Conservation (phyloP, 768 basidiomycete species). For the Termitomyces eurrhizus region DNA sequence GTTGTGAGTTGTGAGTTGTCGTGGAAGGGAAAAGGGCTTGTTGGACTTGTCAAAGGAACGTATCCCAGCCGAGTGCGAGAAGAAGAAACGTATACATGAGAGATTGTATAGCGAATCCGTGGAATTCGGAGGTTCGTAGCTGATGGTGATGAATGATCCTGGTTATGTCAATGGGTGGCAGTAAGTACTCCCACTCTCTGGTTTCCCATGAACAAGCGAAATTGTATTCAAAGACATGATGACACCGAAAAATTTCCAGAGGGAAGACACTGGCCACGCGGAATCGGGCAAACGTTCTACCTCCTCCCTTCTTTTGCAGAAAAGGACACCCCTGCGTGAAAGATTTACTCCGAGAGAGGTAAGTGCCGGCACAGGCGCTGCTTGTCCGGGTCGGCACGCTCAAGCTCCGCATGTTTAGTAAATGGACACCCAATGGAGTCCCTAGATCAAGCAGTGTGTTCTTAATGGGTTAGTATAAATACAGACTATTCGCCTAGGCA, state of each 20-base stretch:
- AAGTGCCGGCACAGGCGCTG: not conserved
- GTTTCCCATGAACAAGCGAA: not conserved
- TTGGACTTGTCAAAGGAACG: not conserved
- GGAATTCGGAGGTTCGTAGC: not conserved
- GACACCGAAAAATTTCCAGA: not conserved
- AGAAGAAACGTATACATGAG: not conserved
- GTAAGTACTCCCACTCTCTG: no score
- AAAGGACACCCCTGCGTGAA: not conserved
- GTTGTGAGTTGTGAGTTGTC: no score
- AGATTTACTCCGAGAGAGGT: no score
- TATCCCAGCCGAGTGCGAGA: not conserved
- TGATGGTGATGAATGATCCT: no score
- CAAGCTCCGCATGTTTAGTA: not conserved
- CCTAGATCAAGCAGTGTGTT: not conserved
- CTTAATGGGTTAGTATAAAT: slow-evolving; percentile 1
- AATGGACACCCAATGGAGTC: not conserved
- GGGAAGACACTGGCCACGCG: not conserved
- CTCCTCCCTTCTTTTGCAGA: not conserved
- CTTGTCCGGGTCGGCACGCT: not conserved
- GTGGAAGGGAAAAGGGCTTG: not conserved
- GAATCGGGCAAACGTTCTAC: not conserved
- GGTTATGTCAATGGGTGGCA: no score
- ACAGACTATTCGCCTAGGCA: not conserved
- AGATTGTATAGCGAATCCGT: not conserved
- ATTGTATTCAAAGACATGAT: not conserved